Evolutionary conservation across 1,139 yeast genomes (phyloP), one percentile per base, ranked within the genome.

Genomic region (Torulaspora pretoriensis): DNA sequence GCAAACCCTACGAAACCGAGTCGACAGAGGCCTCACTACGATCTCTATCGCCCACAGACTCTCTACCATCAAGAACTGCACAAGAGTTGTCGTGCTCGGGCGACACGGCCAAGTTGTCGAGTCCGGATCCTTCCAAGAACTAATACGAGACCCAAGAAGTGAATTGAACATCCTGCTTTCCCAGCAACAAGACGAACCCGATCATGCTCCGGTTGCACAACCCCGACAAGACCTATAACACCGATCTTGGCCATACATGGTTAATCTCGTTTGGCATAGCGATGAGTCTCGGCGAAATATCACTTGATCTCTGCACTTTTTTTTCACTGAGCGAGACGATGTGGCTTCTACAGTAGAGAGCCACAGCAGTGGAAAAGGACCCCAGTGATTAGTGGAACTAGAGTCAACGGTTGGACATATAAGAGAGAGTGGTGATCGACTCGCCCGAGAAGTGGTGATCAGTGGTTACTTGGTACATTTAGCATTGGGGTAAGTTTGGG

Each of bases 11-110:
- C 65, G 75, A 49, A 73, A 77, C 49, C 81, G 92, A 81, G 77
- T 83, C 43, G 68, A 71, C 19, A 79, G 83, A 34, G 86, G 85
- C 26, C 73, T 86, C 68, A 88, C 96, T 0, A 89, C 95, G 1
- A 83, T 89, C 28, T 88, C 95, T 32, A 86, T 90, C 60, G 97
- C 97, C 1, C 97, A 89, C 66, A 74, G 97, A 57, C 75, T 90
- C 43, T 86, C 92, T 13, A 84, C 96, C 8, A 86, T 86, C 47
- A 82, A 82, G 55, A 82, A 83, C 13, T 79, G 83, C 35, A 83
- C 86, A 0, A 72, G 70, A 69, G 81, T 87, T 3, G 69, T 84
- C 46, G 97, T 90, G 8, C 68, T 92, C 43, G 81, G 83, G 47
- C 78, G 77, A 41, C 69, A 73, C 36, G 97, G 96, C 2, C 68